These are phyloP conservation scores for Polyporus tsugae DNA, from an alignment of 1,284 basidiomycete genomes.

Conservation along the genomic window DNA sequence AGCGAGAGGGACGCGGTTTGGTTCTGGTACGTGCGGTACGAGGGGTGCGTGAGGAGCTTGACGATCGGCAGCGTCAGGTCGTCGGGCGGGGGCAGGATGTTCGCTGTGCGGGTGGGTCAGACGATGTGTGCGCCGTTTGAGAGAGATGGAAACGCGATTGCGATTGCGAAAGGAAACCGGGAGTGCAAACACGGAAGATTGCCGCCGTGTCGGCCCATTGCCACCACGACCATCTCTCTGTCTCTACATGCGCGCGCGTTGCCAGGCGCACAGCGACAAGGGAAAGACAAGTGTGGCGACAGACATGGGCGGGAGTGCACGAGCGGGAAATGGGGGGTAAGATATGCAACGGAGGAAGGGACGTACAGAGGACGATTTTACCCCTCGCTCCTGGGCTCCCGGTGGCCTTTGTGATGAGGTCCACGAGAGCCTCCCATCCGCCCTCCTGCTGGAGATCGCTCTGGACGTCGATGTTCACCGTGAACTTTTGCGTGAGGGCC, in stretches of 20 bases:
- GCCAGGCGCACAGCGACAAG: not conserved
- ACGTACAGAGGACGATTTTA: conserved; percentile 81
- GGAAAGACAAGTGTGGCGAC: not conserved
- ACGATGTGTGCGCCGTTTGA: not conserved
- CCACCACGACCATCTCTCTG: not conserved
- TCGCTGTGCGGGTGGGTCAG: conserved; percentile 59
- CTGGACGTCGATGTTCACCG: conserved; percentile 75
- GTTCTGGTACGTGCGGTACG: conserved; percentile 78
- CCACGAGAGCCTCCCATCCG: conserved; percentile 78
- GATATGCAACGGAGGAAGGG: not conserved
- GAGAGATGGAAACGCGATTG: not conserved
- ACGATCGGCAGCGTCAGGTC: conserved; percentile 76
- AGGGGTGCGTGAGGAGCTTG: conserved; percentile 78
- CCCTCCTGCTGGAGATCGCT: conserved; percentile 59
- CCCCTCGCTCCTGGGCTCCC: conserved; percentile 50
- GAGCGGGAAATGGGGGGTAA: not conserved
- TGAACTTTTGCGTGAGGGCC: conserved; percentile 67
- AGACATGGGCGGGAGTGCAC: not conserved
- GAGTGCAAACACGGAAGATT: not conserved
- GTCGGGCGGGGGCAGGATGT: conserved; percentile 86
- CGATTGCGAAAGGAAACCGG: not conserved
- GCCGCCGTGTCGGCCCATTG: not conserved
- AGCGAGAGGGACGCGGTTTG: conserved; percentile 82
- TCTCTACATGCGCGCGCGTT: not conserved
- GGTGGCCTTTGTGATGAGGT: conserved; percentile 71